These are phyloP conservation scores for Paecilomyces sp. DNA, from an alignment of 2,329 filamentous ascomycete species.

Conservation along the genomic window DNA sequence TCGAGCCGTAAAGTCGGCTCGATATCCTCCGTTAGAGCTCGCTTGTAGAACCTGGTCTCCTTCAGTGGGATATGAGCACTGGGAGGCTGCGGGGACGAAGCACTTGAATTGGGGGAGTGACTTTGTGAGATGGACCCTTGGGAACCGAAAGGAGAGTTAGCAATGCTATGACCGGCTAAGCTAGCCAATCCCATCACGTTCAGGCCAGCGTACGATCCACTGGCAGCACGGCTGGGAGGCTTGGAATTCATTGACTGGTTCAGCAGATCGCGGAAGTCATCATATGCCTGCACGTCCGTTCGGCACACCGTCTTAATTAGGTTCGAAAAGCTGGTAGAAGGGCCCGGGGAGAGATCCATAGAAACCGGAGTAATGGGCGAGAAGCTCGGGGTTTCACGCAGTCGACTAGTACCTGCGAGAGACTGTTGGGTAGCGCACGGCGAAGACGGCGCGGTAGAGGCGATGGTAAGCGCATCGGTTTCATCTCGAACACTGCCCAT, in stretches of 20 bases:
- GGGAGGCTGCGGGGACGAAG: constrained; percentile 35
- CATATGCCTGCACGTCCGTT: constrained; percentile 71
- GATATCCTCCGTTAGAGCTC: constrained; percentile 79
- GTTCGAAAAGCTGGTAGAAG: constrained; percentile 69
- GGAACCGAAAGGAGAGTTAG: constrained; percentile 50
- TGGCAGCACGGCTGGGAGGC: constrained; percentile 60
- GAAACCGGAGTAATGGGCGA: constrained; percentile 42
- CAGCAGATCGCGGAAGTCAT: constrained; percentile 76
- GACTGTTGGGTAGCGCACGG: constrained; percentile 57
- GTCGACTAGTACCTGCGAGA: constrained; percentile 45
- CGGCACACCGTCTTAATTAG: constrained; percentile 77
- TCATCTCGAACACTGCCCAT: constrained; percentile 69
- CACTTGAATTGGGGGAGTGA: constrained; percentile 43
- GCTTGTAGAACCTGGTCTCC: constrained; percentile 91
- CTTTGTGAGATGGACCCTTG: constrained; percentile 52
- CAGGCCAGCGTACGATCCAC: constrained; percentile 61
- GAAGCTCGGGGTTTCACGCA: constrained; percentile 55
- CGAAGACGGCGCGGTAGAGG: constrained; percentile 67
- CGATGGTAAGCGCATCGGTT: constrained; percentile 58
- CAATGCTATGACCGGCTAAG: constrained; percentile 21
- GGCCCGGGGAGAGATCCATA: constrained; percentile 52
- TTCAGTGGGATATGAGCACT: constrained; percentile 56
- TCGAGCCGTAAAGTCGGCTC: constrained; percentile 90
- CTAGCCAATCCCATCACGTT: constrained; percentile 52
- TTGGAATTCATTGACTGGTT: constrained; percentile 58